Evolutionary conservation across 2,329 filamentous ascomycete genomes (phyloP), one percentile per base, ranked within the genome.

Genomic region (Fusarium succisae): DNA sequence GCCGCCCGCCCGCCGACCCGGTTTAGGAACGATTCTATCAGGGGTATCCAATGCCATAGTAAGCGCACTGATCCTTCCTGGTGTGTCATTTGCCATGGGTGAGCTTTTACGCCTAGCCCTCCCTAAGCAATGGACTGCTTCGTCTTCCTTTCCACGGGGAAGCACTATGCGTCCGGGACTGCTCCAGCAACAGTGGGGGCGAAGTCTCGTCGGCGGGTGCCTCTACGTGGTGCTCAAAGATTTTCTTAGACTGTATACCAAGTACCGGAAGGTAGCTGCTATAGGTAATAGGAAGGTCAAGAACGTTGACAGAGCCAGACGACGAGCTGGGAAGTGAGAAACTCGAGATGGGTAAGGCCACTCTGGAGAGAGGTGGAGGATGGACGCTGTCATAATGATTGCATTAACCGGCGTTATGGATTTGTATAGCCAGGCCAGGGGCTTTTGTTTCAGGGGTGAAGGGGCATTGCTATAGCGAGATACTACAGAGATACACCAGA

Each of bases 121-220:
- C 2, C 96, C 96, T 0, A 84, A 84, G 41, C 84, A 89, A 8
- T 95, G 93, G 91, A 91, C 92, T 15, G 83, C 84, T 1, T 82
- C 85, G 4, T 65, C 74, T 18, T 81, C 77, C 74, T 64, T 72
- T 37, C 66, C 72, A 7, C 66, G 74, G 15, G 75, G 73, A 6
- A 53, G 69, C 22, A 73, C 72, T 17, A 70, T 85, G 41, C 85
- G 88, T 7, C 89, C 89, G 0, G 92, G 93, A 0, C 85, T 98
- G 32, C 82, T 99, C 38, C 93, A 96, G 79, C 90, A 93, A 76
- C 91, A 92, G 66, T 98, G 96, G 94, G 96, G 95, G 2, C 88
- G 96, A 63, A 98, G 94, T 78, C 86, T 99, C 6, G 88, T 96
- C 3, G 96, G 96, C 3, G 96, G 96, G 0, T 96, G 94, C 80